Percentiles rank a stretch among this genome's conserved stretches.
Conservation (phyloP, 805 yeast species). For the Teunomyces aglyptinius region DNA sequence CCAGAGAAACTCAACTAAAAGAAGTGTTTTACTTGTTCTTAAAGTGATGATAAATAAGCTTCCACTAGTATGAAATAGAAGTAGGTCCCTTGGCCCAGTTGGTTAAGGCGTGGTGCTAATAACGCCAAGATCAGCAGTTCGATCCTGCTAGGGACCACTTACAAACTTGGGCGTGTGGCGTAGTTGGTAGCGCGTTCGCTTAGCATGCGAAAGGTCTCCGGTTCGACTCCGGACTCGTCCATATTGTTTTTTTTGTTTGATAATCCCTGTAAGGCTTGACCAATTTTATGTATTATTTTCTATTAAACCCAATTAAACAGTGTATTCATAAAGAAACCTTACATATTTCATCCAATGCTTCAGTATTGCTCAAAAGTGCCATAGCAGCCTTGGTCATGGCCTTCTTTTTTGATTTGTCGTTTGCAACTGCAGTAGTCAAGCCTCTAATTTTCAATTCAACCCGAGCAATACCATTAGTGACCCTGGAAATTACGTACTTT, state of each 20-base stretch:
- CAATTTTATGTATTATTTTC: no score
- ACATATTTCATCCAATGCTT: conserved; percentile 14
- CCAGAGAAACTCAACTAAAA: no score
- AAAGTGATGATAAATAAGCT: not conserved
- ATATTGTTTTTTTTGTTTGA: conserved; percentile 32
- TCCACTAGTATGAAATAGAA: not conserved
- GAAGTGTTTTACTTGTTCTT: no score
- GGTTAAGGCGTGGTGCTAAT: conserved; percentile 62
- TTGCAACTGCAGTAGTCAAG: conserved; percentile 28
- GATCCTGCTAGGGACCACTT: conserved; percentile 35
- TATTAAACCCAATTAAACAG: not conserved
- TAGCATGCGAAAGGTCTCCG: conserved; percentile 80
- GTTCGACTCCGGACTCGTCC: conserved; percentile 79
- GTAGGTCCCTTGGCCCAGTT: conserved; percentile 57
- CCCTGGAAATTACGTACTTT: conserved; percentile 21
- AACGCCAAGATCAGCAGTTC: conserved; percentile 53
- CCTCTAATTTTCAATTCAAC: conserved; percentile 30
- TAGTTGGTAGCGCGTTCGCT: conserved; percentile 82
- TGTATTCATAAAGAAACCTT: not conserved
- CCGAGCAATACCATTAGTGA: conserved; percentile 7
- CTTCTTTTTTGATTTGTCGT: conserved; percentile 36
- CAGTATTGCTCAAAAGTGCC: conserved; percentile 28
- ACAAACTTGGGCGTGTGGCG: conserved; percentile 69
- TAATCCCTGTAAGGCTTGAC: no score
- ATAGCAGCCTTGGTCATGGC: conserved; percentile 43